Percentiles rank a stretch among this genome's conserved stretches.
Conservation (phyloP, 768 basidiomycete species). For the Hirschioporus abietinus region DNA sequence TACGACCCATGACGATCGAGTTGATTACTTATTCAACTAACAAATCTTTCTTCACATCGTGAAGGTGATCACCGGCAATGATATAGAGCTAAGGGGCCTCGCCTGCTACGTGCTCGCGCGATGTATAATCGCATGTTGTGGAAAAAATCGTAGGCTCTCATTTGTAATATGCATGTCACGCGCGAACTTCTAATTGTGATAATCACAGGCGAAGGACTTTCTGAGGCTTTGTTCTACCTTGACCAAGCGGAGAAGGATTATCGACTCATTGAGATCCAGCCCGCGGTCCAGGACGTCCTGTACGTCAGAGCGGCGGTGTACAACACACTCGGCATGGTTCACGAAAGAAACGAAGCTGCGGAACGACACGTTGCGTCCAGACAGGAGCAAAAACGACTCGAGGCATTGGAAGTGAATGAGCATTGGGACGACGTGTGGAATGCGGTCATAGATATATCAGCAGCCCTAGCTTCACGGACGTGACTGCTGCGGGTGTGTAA, state of each 20-base stretch:
- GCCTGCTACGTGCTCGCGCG: constrained; percentile 71
- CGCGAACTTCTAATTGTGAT: neutral
- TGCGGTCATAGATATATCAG: constrained; percentile 53
- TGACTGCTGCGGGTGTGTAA: constrained; percentile 9
- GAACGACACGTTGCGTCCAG: constrained; percentile 43
- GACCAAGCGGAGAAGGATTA: constrained; percentile 65
- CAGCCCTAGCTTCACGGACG: constrained; percentile 37
- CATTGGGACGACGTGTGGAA: constrained; percentile 53
- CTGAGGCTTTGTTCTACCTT: constrained; percentile 58
- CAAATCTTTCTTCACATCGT: too few relatives aligned
- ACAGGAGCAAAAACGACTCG: constrained; percentile 35
- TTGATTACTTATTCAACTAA: neutral
- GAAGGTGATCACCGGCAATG: constrained; percentile 65
- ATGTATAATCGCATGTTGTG: constrained; percentile 53
- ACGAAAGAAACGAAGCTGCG: constrained; percentile 51
- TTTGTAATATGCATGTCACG: neutral
- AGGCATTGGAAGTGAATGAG: constrained; percentile 40
- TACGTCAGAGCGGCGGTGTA: constrained; percentile 67
- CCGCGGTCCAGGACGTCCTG: constrained; percentile 60
- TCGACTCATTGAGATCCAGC: constrained; percentile 47
- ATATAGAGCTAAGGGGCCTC: constrained; percentile 71
- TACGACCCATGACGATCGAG: constrained; percentile 22
- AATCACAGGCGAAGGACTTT: constrained; percentile 30
- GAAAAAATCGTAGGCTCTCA: constrained; percentile 10
- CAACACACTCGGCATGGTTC: constrained; percentile 56